phyloP scores from a whole-genome alignment of 139 green algal genomes.

The Volvox reticuliferus region DNA sequence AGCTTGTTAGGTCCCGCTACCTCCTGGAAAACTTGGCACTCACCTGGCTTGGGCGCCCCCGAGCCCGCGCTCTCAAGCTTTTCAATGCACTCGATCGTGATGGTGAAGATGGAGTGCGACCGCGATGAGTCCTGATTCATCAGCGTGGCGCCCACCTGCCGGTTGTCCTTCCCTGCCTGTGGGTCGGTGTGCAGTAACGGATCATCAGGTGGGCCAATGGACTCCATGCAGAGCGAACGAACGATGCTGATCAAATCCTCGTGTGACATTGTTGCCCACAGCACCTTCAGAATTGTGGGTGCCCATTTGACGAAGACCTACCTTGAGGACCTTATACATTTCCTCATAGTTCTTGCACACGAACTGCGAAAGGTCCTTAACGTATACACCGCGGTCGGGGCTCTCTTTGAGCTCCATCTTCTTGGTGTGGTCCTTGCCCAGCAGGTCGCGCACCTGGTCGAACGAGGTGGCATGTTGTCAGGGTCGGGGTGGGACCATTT shows the following conservation, averaged over 20 bases:
- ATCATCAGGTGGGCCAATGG: no score
- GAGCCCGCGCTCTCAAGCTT: constrained; percentile 49
- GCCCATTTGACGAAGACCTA: constrained; percentile 15
- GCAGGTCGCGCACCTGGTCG: constrained; percentile 75
- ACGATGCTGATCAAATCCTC: no score
- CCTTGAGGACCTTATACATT: constrained; percentile 77
- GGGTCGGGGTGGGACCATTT: no score
- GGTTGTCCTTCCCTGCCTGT: constrained; percentile 86
- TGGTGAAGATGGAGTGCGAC: constrained; percentile 91
- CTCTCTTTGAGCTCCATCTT: constrained; percentile 83
- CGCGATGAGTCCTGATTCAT: constrained; percentile 93
- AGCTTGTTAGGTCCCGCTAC: neutral
- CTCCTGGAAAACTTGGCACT: neutral
- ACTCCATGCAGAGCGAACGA: no score
- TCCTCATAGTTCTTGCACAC: constrained; percentile 76
- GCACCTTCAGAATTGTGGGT: no score
- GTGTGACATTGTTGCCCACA: no score
- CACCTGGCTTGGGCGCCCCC: constrained; percentile 18
- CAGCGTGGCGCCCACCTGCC: constrained; percentile 77
- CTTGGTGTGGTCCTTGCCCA: constrained; percentile 72
- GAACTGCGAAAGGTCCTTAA: constrained; percentile 84
- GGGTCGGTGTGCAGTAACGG: neutral
- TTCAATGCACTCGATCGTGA: constrained; percentile 85
- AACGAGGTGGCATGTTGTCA: no score
- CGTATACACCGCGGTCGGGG: constrained; percentile 80